Evolutionary conservation across 1,139 yeast genomes (phyloP).

Genomic region (Yamadazyma membranifaciens): DNA sequence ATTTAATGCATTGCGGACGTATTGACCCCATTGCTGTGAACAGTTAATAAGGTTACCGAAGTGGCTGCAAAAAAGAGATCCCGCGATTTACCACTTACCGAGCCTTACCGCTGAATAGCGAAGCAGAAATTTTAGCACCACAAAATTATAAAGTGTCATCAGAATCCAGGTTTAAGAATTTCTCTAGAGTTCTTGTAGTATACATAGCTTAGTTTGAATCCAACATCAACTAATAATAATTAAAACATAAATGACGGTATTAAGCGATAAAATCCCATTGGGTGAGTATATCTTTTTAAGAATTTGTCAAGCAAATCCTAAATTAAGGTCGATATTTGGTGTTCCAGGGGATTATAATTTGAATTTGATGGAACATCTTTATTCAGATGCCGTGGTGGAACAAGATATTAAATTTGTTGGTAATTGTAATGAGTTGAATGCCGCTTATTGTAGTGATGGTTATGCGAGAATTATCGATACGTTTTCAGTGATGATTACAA

Average conservation of each 20-base stretch:
- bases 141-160: too few relatives aligned
- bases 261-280: constrained; percentile 22
- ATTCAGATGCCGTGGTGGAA: constrained; percentile 23
- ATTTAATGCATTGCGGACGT: too few relatives aligned
- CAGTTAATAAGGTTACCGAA: too few relatives aligned
- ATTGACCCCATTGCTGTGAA: too few relatives aligned
- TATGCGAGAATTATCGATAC: constrained; percentile 56
- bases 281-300: constrained; percentile 41
- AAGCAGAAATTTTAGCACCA: too few relatives aligned
- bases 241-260: constrained; percentile 12
- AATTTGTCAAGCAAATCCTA: constrained; percentile 36
- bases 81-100: background rate
- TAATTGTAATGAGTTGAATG: constrained; percentile 40
- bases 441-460: constrained; percentile 78
- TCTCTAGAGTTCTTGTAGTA: background rate
- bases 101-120: background rate
- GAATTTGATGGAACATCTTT: constrained; percentile 35
- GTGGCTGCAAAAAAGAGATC: too few relatives aligned
- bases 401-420: constrained; percentile 27
- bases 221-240: too few relatives aligned
- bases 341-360: constrained; percentile 46
- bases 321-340: constrained; percentile 34
- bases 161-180: too few relatives aligned
- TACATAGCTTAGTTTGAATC: background rate
- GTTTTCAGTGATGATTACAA: constrained; percentile 51